Evolutionary conservation across 148 eudicot species (phyloP).

Genomic region (Fagopyrum tataricum): DNA sequence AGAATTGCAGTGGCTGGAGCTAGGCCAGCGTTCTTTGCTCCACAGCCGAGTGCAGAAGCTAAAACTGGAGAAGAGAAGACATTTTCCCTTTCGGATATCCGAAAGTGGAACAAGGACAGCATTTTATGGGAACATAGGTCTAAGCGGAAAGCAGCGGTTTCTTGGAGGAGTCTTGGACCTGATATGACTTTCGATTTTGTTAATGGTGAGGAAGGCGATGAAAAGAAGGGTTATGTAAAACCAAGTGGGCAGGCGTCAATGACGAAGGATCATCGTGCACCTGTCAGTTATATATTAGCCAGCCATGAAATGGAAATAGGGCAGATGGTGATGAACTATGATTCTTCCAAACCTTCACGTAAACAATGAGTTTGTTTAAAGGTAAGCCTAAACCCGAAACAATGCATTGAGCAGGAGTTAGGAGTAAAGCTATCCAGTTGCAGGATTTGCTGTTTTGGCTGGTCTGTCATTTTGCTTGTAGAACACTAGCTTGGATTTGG

Average conservation of each 20-base stretch:
- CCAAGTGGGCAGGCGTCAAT: conserved; percentile 13
- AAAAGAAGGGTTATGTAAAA: background rate
- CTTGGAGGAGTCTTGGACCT: conserved; percentile 32
- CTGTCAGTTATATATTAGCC: conserved; percentile 42
- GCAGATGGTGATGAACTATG: conserved; percentile 45
- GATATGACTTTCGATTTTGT: conserved; percentile 26
- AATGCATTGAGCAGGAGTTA: background rate
- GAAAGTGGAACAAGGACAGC: conserved; percentile 35
- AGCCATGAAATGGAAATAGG: conserved; percentile 39
- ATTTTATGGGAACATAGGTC: conserved; percentile 42
- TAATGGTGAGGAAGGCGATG: conserved; percentile 16
- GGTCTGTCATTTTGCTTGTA: background rate
- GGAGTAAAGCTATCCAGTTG: background rate
- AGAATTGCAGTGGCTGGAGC: conserved; percentile 53
- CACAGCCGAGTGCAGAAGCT: conserved; percentile 19
- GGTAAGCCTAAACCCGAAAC: background rate
- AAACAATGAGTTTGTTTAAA: background rate
- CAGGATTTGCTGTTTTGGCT: background rate
- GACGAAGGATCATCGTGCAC: conserved; percentile 23
- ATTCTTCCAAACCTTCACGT: conserved; percentile 19
- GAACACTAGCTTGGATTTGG: background rate
- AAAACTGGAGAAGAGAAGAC: conserved; percentile 19
- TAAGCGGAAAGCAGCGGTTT: conserved; percentile 40
- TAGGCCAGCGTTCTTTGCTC: conserved; percentile 34
- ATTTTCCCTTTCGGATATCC: conserved; percentile 31